Percentiles rank a stretch among this genome's conserved stretches.
Conservation (phyloP, 495 filamentous ascomycete species). For the Podospora pseudopauciseta region DNA sequence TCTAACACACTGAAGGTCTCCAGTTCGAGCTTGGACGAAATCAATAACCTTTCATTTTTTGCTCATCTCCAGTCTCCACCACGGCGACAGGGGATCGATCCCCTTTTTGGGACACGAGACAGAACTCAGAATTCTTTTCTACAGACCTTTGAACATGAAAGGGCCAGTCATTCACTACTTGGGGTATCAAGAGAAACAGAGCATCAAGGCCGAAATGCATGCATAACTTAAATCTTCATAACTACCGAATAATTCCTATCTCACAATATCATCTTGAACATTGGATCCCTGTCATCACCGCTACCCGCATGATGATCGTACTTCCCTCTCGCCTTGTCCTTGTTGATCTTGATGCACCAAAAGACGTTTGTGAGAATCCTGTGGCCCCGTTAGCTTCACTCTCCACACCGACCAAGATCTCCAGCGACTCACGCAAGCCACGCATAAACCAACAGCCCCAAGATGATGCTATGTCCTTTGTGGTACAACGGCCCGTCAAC, state of each 20-base stretch:
- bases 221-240: too few species aligned
- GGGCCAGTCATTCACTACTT: too few species aligned
- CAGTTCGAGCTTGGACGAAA: constrained; percentile 22
- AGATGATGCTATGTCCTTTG: constrained; percentile 58
- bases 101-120: neutral
- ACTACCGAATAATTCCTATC: neutral
- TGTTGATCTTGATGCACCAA: constrained; percentile 63
- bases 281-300: constrained; percentile 64
- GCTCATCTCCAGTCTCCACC: neutral
- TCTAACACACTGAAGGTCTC: constrained; percentile 25
- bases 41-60: constrained; percentile 16
- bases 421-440: constrained; percentile 60
- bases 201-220: too few species aligned
- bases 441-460: constrained; percentile 55
- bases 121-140: neutral
- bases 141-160: neutral
- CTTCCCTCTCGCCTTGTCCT: constrained; percentile 60
- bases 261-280: constrained; percentile 60
- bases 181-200: too few species aligned
- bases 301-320: constrained; percentile 56
- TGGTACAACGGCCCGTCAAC: constrained; percentile 44
- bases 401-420: neutral
- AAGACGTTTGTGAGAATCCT: constrained; percentile 62
- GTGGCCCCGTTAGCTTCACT: constrained; percentile 18
- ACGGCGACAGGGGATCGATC: neutral